Conservation (phyloP, 208 protist genomes). For the Trypanosoma theileri region DNA sequence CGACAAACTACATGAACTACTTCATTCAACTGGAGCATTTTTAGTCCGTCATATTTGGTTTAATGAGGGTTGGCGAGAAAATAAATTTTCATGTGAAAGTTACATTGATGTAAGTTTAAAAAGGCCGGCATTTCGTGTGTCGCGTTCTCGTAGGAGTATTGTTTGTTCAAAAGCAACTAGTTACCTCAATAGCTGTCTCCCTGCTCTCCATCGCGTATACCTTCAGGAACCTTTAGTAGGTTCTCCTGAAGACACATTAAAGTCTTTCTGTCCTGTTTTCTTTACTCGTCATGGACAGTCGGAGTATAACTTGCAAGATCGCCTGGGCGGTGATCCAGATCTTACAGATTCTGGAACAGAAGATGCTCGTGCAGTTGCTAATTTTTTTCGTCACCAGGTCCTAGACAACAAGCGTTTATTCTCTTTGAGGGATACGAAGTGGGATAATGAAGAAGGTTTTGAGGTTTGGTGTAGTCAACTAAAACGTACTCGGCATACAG, state of each 20-base stretch:
- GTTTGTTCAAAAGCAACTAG: conserved; percentile 64
- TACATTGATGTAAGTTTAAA: conserved; percentile 62
- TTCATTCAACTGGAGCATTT: conserved; percentile 37
- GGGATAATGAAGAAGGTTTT: conserved; percentile 54
- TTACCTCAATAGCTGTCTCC: conserved; percentile 61
- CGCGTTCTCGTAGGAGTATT: conserved; percentile 52
- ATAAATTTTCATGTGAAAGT: conserved; percentile 8
- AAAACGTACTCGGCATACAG: conserved; percentile 64
- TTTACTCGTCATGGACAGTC: conserved; percentile 84
- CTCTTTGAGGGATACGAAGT: conserved; percentile 27
- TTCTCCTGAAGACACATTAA: conserved; percentile 40
- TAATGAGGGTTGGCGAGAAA: conserved; percentile 47
- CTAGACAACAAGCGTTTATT: conserved; percentile 49
- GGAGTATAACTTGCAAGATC: conserved; percentile 84
- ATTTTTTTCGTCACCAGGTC: conserved; percentile 67
- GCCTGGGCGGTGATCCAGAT: conserved; percentile 76
- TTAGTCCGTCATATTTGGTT: conserved; percentile 66
- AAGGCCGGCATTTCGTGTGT: conserved; percentile 40
- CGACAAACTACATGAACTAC: conserved; percentile 37
- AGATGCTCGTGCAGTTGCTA: conserved; percentile 52
- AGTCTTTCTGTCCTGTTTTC: conserved; percentile 66
- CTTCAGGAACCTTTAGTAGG: conserved; percentile 48
- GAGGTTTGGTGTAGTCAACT: conserved; percentile 85
- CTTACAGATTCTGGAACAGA: conserved; percentile 51
- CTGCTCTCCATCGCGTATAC: conserved; percentile 47